A percentile compares a stretch with the other conserved stretches of the same genome.
Evolutionary conservation across 1,284 basidiomycete genomes (phyloP).

Genomic region (Ustilago shanxiensis): DNA sequence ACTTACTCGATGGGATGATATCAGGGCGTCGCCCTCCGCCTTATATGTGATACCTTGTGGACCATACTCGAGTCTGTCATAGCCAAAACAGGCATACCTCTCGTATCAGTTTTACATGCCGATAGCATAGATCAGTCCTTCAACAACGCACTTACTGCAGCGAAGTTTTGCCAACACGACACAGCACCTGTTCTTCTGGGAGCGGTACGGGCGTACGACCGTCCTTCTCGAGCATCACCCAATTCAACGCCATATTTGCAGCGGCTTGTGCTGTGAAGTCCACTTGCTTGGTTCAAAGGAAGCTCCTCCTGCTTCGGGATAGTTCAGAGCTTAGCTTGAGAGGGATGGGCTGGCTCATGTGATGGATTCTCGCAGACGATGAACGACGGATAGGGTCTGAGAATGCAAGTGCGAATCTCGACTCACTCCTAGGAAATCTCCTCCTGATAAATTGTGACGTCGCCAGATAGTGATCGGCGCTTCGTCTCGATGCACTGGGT

Average conservation of each 20-base stretch:
- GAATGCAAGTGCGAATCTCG: no score
- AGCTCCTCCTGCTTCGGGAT: no score
- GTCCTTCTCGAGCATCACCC: conserved; percentile 56
- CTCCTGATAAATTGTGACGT: no score
- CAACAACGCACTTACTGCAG: conserved; percentile 35
- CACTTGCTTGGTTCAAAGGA: no score
- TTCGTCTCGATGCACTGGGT: no score
- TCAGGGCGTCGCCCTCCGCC: conserved; percentile 49
- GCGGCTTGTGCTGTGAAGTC: background rate
- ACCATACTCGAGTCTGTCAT: conserved; percentile 32
- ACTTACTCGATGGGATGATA: conserved; percentile 56
- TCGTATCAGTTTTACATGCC: background rate
- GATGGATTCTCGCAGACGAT: no score
- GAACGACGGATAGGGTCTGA: no score
- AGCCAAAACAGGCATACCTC: background rate
- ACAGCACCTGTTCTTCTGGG: conserved; percentile 51
- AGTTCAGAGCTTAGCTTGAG: no score
- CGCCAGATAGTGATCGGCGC: no score
- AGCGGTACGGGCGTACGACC: conserved; percentile 55
- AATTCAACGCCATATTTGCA: conserved; percentile 59
- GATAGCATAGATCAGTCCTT: background rate
- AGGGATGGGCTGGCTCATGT: no score
- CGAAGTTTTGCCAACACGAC: conserved; percentile 33
- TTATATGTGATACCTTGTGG: conserved; percentile 38
- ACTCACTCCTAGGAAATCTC: no score